Evolutionary conservation across 805 yeast genomes (phyloP), one percentile per base, ranked within the genome.

Genomic region (Barnettozyma sucrosica): DNA sequence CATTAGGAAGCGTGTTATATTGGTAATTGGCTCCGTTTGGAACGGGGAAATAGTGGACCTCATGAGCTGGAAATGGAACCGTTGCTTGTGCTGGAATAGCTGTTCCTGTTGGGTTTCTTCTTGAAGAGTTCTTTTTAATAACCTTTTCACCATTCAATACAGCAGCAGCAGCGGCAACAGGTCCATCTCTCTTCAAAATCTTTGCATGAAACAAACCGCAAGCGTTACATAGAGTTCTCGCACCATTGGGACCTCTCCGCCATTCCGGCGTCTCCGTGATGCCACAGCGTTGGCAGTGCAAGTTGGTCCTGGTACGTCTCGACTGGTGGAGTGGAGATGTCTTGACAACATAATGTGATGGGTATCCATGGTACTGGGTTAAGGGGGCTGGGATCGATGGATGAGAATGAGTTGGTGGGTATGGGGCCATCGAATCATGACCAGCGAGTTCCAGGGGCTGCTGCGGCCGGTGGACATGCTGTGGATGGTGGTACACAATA

Each of bases 231-330:
- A 86, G 65, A 1, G 89, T 83, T 36, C 89, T 69, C 13, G 80
- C 78, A 3, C 93, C 95, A 46, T 76, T 76, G 2, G 95, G 93
- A 0, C 93, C 93, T 41, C 83, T 74, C 46, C 95, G 68, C 95
- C 95, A 86, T 63, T 86, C 93, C 0, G 93, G 93, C 0, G 95
- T 84, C 41, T 76, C 78, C 7, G 60, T 65, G 5, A 74, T 69
- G n/a, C 71, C 73, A 56, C 86, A 81, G 49, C 76, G 72, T 37
- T 68, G 70, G 54, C 77, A 72, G 6, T 45, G 40, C 57, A 56
- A 40, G 24, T 44, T 42, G 14, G 36, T 30, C 7, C 34, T 48
- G 7, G 23, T 5, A 38, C 51, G 52, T 6, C 34, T 42, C n/a
- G 21, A 28, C 16, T 32, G 38, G 16, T 20, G 45, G 46, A 6